These are phyloP conservation scores for Cinchona pubescens DNA, from an alignment of 257 asterid species.

Conservation along the genomic window DNA sequence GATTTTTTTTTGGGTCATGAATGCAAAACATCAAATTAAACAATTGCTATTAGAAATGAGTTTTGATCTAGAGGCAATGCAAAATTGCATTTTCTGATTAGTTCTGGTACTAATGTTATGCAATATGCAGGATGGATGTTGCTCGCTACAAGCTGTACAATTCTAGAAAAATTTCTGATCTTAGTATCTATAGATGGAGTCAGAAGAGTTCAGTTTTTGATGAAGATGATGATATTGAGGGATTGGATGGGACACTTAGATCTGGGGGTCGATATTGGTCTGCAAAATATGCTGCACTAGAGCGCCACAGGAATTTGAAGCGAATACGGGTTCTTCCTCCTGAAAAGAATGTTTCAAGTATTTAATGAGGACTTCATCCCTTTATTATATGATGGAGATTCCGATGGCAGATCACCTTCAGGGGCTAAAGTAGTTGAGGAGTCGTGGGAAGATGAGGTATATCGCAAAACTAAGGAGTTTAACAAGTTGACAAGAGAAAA, in stretches of 20 bases:
- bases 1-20: too few species aligned
- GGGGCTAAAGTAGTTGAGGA: slow-evolving; percentile 57
- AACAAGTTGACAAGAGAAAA: slow-evolving; percentile 78
- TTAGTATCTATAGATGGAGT: slow-evolving; percentile 27
- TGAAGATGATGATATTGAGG: slow-evolving; percentile 67
- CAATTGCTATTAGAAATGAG: too few species aligned
- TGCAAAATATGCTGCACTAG: slow-evolving; percentile 68
- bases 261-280: slow-evolving; percentile 97
- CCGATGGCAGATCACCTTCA: slow-evolving; percentile 27
- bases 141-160: slow-evolving; percentile 79
- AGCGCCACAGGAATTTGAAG: slow-evolving; percentile 85
- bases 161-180: slow-evolving; percentile 44
- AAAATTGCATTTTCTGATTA: neutral
- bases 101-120: neutral
- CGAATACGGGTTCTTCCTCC: slow-evolving; percentile 56
- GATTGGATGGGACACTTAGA: slow-evolving; percentile 58
- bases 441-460: slow-evolving; percentile 89
- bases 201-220: slow-evolving; percentile 40
- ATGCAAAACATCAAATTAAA: too few species aligned
- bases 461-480: slow-evolving; percentile 81
- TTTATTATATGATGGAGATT: slow-evolving; percentile 39
- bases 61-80: too few species aligned
- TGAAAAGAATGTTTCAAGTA: slow-evolving; percentile 36
- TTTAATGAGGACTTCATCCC: slow-evolving; percentile 54
- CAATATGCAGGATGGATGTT: slow-evolving; percentile 83